Evolutionary conservation across 345 rosid species (phyloP), one percentile per base, ranked within the genome.

Genomic region (Camelina laxa): DNA sequence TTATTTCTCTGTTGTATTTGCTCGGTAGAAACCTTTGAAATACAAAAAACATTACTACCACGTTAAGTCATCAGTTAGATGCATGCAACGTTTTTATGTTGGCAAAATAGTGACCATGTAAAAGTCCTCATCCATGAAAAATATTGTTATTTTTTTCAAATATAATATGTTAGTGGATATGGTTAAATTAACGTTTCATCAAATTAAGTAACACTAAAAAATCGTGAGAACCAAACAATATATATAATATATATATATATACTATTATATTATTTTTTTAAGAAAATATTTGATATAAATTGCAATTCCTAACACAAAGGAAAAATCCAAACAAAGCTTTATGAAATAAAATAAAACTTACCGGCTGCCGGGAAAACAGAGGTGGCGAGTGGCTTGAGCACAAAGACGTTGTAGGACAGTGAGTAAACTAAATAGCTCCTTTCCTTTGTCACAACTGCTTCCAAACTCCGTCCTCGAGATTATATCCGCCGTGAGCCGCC

Each of bases 321-420:
- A 4, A 13, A 1, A 42, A 22, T 2, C 15, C 13, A 20, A 11
- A 5, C 11, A 5, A 41, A 58, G 4, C 3, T 72, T 47, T 63
- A n/a, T 51, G 39, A 20, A 13, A 35, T 38, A 17, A 47, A 1
- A 12, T 33, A 6, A 60, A 42, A 73, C 80, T 70, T 15, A 92
- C 98, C 99, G 78, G 88, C 98, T 89, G 2, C 98, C 99, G 0
- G 98, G 99, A 54, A 92, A 75, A 80, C 96, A 92, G 45, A 95
- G 82, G 79, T 85, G 97, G 58, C 92, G 86, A 70, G 83, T 90
- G 5, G 98, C 82, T 77, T 88, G 96, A 70, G 98, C 92, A 11
- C 92, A 88, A 9, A 84, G 95, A 10, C 64, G 74, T 62, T 96
- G 99, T 6, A 96, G 82, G 8, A 49, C 73, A 19, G 86, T 92